Base-by-base conservation (phyloP, 2,329 filamentous ascomycete species). In the Dactylellina haptotyla region DNA sequence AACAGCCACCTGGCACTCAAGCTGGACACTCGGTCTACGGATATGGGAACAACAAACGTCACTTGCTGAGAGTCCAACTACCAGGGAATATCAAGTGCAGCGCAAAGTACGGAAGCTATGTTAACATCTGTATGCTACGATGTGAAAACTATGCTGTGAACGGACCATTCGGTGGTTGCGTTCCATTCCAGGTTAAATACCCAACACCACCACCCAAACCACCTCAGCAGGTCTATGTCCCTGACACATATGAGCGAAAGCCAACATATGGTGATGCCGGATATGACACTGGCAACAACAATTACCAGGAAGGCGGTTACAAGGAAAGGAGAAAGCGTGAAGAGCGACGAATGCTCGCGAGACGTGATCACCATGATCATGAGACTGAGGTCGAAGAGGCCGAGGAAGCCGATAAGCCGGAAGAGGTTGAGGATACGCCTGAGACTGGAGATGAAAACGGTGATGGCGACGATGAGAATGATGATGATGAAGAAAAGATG, bases 91-190 rank as follows among this genome's bases (percentile, higher is more conserved):
- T 48, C 9, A 25, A 59, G 16, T 59, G 56, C 12, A 4, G 8
- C 1, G 56, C 26, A 2, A 43, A 3, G 5, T 46, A 46, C n/a
- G 41, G 41, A 5, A 46, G 12, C 6, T 34, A 14, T 14, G 12
- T 46, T 20, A 46, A 48, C 10, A 18, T 59, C 34, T 59, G 56
- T 12, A 84, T 89, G 76, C 85, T 89, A 51, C 45, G 45, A 26
- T 50, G 45, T n/a, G 23, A 50, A 23, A 50, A 50, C 20, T 50
- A 23, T 50, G 23, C 87, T 30, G 80, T 83, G 57, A 86, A 87
- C 39, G 87, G 87, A 12, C 87, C 87, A 30, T 89, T 89, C 77
- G 87, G 87, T 54, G 86, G 86, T 51, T 85, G 86, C 75, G 83
- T 87, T 14, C 84, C 85, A 5, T 83, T 87, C 5, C 85, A 87